A percentile compares a stretch with the other conserved stretches of the same genome.
Evolutionary conservation across 768 basidiomycete species (phyloP).

Genomic region (Lactarius sanguifluus): DNA sequence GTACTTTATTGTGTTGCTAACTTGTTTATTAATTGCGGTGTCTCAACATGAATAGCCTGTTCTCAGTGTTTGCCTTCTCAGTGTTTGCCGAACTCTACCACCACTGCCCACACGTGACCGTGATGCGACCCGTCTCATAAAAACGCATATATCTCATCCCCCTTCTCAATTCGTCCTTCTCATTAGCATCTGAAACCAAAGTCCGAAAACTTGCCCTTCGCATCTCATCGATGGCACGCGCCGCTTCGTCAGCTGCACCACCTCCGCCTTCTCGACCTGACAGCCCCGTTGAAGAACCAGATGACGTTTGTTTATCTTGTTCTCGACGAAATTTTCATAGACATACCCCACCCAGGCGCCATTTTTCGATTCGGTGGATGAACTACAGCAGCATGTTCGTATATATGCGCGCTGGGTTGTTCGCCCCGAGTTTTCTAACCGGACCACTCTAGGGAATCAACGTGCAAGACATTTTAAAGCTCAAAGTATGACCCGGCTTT

Average conservation of each 20-base stretch:
- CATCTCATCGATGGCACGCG: slow-evolving; percentile 22
- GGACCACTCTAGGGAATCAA: slow-evolving; percentile 73
- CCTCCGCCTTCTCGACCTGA: slow-evolving; percentile 25
- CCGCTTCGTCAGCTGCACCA: slow-evolving; percentile 19
- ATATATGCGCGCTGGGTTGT: slow-evolving; percentile 21
- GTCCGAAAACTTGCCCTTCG: neutral
- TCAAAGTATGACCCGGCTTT: slow-evolving; percentile 55
- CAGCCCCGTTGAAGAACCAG: slow-evolving; percentile 23
- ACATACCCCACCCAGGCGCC: slow-evolving; percentile 27
- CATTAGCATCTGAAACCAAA: neutral
- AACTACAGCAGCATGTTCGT: slow-evolving; percentile 35
- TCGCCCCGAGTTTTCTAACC: slow-evolving; percentile 3
- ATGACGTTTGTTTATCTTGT: slow-evolving; percentile 17
- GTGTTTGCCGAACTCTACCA: neutral
- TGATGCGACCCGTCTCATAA: slow-evolving; percentile 12
- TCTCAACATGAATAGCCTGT: neutral
- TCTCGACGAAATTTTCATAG: neutral
- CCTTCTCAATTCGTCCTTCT: neutral
- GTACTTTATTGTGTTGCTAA: slow-evolving; percentile 17
- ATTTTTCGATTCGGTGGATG: slow-evolving; percentile 35
- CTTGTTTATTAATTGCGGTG: slow-evolving; percentile 9
- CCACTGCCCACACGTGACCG: slow-evolving; percentile 16
- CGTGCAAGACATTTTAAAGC: slow-evolving; percentile 91
- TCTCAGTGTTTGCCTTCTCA: neutral
- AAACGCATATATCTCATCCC: neutral